Base-by-base conservation (phyloP, 2,329 filamentous ascomycete genomes). In the Sordariomycetes sp. region DNA sequence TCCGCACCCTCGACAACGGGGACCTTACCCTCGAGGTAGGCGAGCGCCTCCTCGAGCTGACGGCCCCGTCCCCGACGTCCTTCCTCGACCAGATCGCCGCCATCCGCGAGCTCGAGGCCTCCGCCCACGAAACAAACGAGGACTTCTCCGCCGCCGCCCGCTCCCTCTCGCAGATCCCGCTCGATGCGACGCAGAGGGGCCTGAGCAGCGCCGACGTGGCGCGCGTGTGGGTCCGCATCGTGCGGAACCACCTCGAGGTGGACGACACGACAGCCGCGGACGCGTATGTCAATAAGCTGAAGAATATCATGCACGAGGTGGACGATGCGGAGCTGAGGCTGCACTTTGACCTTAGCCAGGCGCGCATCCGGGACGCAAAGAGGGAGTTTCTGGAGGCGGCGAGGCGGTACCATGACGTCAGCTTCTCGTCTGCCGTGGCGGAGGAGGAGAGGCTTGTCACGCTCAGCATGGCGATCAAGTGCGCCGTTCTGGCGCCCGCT, bases 161-260 rank as follows among this genome's bases (percentile, higher is more conserved):
- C 50, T 77, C 81, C 10, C 80, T 99, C 7, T 82, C 89, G 65
- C 86, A 85, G 42, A 95, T 97, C 64, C 87, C 90, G 36, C 84
- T 97, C 53, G 92, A 99, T 67, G 87, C 82, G 58, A 91, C 90
- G 2, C 90, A 96, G 74, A 86, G 92, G 54, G 84, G 87, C 58
- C 84, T 96, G 39, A 83, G 85, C 32, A 85, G 90, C 67, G 83
- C 89, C 64, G 87, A 92, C 63, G 91, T 90, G 71, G 89, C 90
- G 10, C 78, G 79, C 57, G 82, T 94, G 57, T 97, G 92, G 89
- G 87, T 97, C 63, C 88, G 92, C 60, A 96, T 99, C 67, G 90
- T 95, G 67, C 84, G 94, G 61, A 87, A 95, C 75, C 95, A 94
- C 68, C 81, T 99, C 61, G 92, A 99, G 74, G 89, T 91, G 53